These are phyloP conservation scores for Epichloe coenophiala DNA, from an alignment of 2,329 filamentous ascomycete genomes.

Conservation along the genomic window DNA sequence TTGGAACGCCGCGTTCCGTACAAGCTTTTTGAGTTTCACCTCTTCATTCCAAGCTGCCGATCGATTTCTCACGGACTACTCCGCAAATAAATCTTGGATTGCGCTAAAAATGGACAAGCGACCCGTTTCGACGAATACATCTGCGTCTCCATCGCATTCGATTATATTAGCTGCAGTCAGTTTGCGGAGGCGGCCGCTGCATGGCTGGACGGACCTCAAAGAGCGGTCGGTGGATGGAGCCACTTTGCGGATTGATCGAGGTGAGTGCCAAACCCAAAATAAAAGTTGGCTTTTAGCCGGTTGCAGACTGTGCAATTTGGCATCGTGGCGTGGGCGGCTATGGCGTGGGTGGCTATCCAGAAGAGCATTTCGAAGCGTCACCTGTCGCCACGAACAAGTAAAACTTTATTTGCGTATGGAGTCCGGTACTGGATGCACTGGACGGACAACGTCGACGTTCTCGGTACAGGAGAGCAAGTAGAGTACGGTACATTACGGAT, in stretches of 20 bases:
- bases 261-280: not conserved
- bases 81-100: no score
- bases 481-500: no score
- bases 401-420: not conserved
- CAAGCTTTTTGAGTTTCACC: not conserved
- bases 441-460: no score
- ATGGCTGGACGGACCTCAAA: not conserved
- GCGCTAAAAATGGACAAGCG: no score
- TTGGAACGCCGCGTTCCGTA: not conserved
- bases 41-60: not conserved
- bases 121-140: no score
- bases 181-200: not conserved
- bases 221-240: not conserved
- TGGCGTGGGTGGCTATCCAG: not conserved
- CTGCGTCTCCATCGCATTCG: no score
- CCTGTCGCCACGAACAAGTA: not conserved
- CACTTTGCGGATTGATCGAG: no score
- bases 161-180: not conserved
- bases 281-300: not conserved
- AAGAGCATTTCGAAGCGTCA: not conserved
- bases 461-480: no score
- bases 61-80: no score
- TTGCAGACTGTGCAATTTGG: not conserved
- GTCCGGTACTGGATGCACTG: no score
- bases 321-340: not conserved